Evolutionary conservation across 257 asterid species (phyloP).

Genomic region (Anisodus tanguticus): DNA sequence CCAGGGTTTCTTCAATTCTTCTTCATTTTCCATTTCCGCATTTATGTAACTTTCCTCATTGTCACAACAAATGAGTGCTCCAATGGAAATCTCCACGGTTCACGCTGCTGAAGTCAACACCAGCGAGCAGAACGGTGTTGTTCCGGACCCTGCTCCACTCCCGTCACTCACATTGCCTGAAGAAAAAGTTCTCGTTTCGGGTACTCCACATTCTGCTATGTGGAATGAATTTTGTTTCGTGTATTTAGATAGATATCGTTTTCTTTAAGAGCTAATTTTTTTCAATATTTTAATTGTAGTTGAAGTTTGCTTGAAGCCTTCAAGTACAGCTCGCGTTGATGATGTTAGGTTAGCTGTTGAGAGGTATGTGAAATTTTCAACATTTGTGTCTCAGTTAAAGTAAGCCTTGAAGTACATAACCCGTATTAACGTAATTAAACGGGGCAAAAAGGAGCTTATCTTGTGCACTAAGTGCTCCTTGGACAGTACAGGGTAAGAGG

Average conservation of each 20-base stretch:
- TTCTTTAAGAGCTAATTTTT: constrained; percentile 31
- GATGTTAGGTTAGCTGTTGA: constrained; percentile 74
- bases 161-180: constrained; percentile 40
- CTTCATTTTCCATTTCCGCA: constrained; percentile 13
- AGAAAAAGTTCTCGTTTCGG: constrained; percentile 78
- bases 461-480: constrained; percentile 12
- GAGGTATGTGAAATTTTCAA: constrained; percentile 50
- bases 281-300: constrained; percentile 50
- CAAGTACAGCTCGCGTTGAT: constrained; percentile 71
- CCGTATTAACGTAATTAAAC: not conserved
- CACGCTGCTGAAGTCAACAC: constrained; percentile 45
- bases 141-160: constrained; percentile 51
- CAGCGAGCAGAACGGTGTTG: constrained; percentile 49
- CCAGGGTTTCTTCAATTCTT: constrained; percentile 30
- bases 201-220: constrained; percentile 37
- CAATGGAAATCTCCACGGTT: constrained; percentile 76
- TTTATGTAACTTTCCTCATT: constrained; percentile 17
- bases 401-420: not conserved
- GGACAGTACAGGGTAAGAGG: not conserved
- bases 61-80: constrained; percentile 62
- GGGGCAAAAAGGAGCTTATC: not conserved
- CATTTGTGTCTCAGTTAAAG: not conserved
- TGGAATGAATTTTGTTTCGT: constrained; percentile 24
- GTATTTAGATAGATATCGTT: constrained; percentile 16
- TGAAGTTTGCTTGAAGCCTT: constrained; percentile 81